Evolutionary conservation across 2,329 filamentous ascomycete genomes (phyloP), one percentile per base, ranked within the genome.

Genomic region (Neoscytalidium dimidiatum): DNA sequence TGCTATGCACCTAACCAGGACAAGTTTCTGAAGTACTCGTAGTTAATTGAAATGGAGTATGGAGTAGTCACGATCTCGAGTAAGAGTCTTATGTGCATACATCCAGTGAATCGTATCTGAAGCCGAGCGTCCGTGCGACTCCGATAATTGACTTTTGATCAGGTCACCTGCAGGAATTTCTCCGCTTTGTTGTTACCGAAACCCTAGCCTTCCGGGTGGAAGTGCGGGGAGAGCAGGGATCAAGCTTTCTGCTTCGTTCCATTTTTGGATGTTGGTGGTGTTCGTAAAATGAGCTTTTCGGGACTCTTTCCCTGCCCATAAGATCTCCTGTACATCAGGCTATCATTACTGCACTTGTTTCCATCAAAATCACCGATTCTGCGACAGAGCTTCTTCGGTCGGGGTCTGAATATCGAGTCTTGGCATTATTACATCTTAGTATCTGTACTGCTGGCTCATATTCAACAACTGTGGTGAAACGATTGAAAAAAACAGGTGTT

Each of bases 151-250:
- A 21, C 26, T 46, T 33, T 60, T 41, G 1, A 5, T 23, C 29
- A 19, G 38, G 17, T 23, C 41, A 46, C 38, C 21, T 60, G 41
- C 26, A 33, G 44, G 3, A n/a, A 23, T 43, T 43, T 44, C 38
- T 58, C 38, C 38, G 23, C 38, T 58, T 44, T 26, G 53, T n/a
- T 58, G 38, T 14, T 60, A 19, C 56, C 23, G 28, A 29, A 38
- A 35, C 21, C 56, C 56, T 23, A 14, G 56, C 28, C 43, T 19
- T 26, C 17, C 23, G 35, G 33, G 8, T 31, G 28, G 8, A 46
- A 62, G 44, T 49, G 60, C 44, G 60, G 44, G 48, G 60, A 29
- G 43, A 62, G 17, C 60, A 62, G 44, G 60, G 60, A 62, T 62
- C 23, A 51, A 35, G 58, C 58, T 62, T 62, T 23, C 44, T 35